Evolutionary conservation across 345 rosid species (phyloP).

Genomic region (Adansonia digitata): DNA sequence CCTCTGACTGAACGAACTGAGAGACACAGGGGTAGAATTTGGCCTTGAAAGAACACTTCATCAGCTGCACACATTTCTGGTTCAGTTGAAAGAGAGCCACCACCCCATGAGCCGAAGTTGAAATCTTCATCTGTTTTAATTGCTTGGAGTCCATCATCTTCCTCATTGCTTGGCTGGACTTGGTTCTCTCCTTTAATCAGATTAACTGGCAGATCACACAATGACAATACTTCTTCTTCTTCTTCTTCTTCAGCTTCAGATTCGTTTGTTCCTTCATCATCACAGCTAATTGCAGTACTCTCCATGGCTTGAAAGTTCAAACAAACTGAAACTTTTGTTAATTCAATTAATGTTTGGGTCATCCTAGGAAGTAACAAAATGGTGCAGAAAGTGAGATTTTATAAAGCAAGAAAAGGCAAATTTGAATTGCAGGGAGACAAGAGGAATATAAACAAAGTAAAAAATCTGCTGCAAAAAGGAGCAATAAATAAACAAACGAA

Average conservation of each 20-base stretch:
- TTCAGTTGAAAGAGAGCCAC: conserved; percentile 25
- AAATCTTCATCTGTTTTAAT: conserved; percentile 38
- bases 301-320: conserved; percentile 20
- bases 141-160: conserved; percentile 14
- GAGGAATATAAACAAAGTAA: conserved; percentile 20
- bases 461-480: conserved; percentile 14
- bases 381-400: conserved; percentile 7
- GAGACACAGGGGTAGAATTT: conserved; percentile 55
- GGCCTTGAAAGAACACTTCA: conserved; percentile 67
- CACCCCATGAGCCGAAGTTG: conserved; percentile 46
- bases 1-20: conserved; percentile 47
- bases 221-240: conserved; percentile 61
- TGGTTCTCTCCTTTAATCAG: conserved; percentile 17
- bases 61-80: conserved; percentile 72
- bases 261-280: no score
- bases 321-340: not conserved
- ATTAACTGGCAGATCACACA: conserved; percentile 56
- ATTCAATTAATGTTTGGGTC: not conserved
- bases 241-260: conserved; percentile 13
- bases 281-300: not conserved
- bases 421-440: conserved; percentile 30
- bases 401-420: conserved; percentile 1
- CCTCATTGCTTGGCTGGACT: conserved; percentile 8
- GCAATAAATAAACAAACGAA: conserved; percentile 10
- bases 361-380: conserved; percentile 8